These are phyloP conservation scores for Suillus spraguei DNA, from an alignment of 768 basidiomycete species.

Conservation along the genomic window DNA sequence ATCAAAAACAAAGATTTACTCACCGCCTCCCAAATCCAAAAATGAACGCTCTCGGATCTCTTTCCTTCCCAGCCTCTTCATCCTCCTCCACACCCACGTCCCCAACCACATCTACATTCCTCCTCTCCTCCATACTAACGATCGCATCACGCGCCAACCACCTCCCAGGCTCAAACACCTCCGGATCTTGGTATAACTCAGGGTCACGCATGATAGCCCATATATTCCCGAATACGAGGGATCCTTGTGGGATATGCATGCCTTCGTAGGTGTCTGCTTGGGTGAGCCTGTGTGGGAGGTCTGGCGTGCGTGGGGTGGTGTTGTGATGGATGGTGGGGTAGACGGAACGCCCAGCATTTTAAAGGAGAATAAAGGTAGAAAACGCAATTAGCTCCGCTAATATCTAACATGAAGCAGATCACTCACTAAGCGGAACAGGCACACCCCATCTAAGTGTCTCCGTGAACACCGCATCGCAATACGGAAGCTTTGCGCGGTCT, in stretches of 20 bases:
- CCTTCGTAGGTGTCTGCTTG: slow-evolving; percentile 67
- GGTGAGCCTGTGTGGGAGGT: slow-evolving; percentile 64
- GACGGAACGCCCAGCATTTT: not conserved
- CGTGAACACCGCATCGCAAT: slow-evolving; percentile 55
- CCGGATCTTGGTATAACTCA: slow-evolving; percentile 37
- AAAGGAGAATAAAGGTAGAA: too few relatives aligned
- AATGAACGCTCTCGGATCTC: slow-evolving; percentile 37
- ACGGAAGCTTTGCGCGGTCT: slow-evolving; percentile 60
- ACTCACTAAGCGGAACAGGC: slow-evolving; percentile 59
- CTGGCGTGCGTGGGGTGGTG: slow-evolving; percentile 31
- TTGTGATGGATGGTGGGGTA: not conserved
- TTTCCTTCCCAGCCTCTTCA: not conserved
- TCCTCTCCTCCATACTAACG: not conserved
- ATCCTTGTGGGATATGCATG: slow-evolving; percentile 63
- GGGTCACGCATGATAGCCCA: slow-evolving; percentile 55
- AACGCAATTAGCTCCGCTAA: too few relatives aligned
- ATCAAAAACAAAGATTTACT: not conserved
- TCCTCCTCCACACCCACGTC: not conserved
- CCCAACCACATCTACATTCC: not conserved
- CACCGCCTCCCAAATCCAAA: slow-evolving; percentile 4
- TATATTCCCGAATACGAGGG: slow-evolving; percentile 66
- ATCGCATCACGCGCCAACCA: not conserved
- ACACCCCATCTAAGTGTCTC: slow-evolving; percentile 60
- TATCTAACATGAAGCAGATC: too few relatives aligned
- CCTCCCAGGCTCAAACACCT: not conserved